Base-by-base conservation (phyloP, 352 stramenopile species). In the Phytopythium chamaehyphon region DNA sequence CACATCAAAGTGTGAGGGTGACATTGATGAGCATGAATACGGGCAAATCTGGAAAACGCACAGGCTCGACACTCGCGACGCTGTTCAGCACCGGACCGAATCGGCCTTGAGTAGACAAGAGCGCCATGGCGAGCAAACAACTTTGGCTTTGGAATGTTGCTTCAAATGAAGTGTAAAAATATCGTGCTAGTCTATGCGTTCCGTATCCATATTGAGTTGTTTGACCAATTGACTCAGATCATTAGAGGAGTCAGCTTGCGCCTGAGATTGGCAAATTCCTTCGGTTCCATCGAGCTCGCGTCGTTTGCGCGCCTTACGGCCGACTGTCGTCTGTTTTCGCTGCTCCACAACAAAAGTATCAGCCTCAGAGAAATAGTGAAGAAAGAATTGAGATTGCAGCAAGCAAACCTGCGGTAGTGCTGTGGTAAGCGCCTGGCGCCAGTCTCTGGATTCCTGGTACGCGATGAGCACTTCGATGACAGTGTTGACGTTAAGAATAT, bases 401-500 rank as follows among this genome's bases (percentile, higher is more conserved):
- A 26, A 4, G 38, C 47, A 15, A 57, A 90, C 78, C 73, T 80
- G 62, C 38, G 79, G 79, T 15, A 90, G 50, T 15, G 68, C 65
- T 40, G 71, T 53, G 2, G 71, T 66, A 18, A 90, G 58, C 11
- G 73, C 67, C 6, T 53, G 57, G n/a, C 47, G 43, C 79, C 79
- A 90, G 51, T 90, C 73, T 7, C 59, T 62, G 15, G 59, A 45
- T 47, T 69, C 59, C 23, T 64, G 61, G 36, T 82, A 86, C 9
- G 71, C 61, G 38, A 84, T 85, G 33, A 90, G 66, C 48, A 88
- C 76, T 26, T 89, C 79, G 16, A 84, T 47, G 24, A 92, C 75
- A 33, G 78, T 89, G 55, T 92, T 90, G 22, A 92, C 76, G 54
- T 90, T 92, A 37, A 92, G 58, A 33, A 92, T 90, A 47, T 92